A percentile compares a stretch with the other conserved stretches of the same genome.
Conservation (phyloP, 495 filamentous ascomycete genomes). For the Neurospora sp. region DNA sequence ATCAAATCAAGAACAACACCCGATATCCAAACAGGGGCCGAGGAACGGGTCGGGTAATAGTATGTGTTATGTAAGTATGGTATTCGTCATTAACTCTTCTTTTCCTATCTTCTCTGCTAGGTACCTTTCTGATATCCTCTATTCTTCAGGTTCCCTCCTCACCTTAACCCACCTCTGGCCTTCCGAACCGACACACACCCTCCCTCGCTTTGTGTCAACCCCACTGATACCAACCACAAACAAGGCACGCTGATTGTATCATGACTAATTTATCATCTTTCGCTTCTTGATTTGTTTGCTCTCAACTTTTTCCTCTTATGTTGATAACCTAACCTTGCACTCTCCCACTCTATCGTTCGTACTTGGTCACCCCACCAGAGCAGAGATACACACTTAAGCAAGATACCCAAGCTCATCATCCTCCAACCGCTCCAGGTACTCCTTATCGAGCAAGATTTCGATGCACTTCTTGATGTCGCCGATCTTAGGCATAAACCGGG, state of each 20-base stretch:
- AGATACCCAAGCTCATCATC: conserved; percentile 91
- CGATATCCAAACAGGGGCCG: too few relatives aligned
- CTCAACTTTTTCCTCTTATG: not conserved
- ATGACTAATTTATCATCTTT: not conserved
- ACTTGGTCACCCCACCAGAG: not conserved
- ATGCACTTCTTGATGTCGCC: conserved; percentile 99
- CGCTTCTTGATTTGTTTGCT: not conserved
- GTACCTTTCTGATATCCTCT: not conserved
- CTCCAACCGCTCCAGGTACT: conserved; percentile 92
- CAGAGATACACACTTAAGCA: conserved; percentile 39
- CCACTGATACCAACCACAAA: not conserved
- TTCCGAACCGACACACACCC: not conserved
- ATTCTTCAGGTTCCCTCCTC: not conserved
- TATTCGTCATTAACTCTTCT: not conserved
- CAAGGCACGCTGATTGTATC: not conserved
- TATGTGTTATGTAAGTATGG: not conserved
- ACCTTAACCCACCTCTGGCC: not conserved
- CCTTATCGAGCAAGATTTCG: conserved; percentile 97
- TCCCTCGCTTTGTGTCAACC: not conserved
- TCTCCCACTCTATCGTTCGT: not conserved
- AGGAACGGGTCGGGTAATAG: too few relatives aligned
- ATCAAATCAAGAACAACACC: too few relatives aligned
- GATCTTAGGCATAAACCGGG: conserved; percentile 88
- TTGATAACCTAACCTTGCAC: not conserved
- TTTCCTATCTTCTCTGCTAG: not conserved